Evolutionary conservation across 805 yeast genomes (phyloP).

Genomic region (Saccharomycopsis sp.): DNA sequence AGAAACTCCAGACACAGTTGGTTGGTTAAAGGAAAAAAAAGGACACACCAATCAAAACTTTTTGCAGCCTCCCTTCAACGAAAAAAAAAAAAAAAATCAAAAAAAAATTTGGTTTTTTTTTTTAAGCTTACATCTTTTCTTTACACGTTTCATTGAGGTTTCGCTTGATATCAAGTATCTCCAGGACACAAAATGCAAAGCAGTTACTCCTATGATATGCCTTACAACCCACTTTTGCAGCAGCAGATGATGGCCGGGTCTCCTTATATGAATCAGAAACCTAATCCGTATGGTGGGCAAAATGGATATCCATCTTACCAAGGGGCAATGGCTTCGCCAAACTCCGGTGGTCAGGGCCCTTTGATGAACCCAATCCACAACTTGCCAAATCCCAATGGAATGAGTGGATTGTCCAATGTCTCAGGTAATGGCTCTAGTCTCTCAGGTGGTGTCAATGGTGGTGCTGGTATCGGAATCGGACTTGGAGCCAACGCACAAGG

Average conservation of each 20-base stretch:
- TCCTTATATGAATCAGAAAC: slow-evolving; percentile 18
- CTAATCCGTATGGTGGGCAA: slow-evolving; percentile 12
- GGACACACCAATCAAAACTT: too few relatives aligned
- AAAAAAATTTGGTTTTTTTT: too few relatives aligned
- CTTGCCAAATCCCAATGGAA: slow-evolving; percentile 2
- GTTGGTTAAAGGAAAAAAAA: too few relatives aligned
- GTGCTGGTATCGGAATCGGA: too few relatives aligned
- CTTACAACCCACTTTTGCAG: slow-evolving; percentile 20
- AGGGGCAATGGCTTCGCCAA: slow-evolving; percentile 3
- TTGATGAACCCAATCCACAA: slow-evolving; percentile 2
- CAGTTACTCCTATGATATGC: slow-evolving; percentile 14
- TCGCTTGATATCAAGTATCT: too few relatives aligned
- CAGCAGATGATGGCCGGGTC: slow-evolving; percentile 18
- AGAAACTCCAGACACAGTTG: too few relatives aligned
- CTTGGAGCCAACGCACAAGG: not conserved
- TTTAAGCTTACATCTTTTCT: not conserved
- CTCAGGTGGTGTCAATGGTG: too few relatives aligned
- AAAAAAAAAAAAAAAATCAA: too few relatives aligned
- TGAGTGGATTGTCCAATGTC: too few relatives aligned
- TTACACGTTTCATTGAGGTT: too few relatives aligned
- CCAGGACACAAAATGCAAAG: slow-evolving; percentile 6
- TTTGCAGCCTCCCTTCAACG: too few relatives aligned
- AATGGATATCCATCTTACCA: slow-evolving; percentile 7
- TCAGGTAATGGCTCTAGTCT: too few relatives aligned
- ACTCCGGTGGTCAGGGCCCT: slow-evolving; percentile 9